Base-by-base conservation (phyloP, 31 red algal genomes). In the Bonnemaisonia californica region DNA sequence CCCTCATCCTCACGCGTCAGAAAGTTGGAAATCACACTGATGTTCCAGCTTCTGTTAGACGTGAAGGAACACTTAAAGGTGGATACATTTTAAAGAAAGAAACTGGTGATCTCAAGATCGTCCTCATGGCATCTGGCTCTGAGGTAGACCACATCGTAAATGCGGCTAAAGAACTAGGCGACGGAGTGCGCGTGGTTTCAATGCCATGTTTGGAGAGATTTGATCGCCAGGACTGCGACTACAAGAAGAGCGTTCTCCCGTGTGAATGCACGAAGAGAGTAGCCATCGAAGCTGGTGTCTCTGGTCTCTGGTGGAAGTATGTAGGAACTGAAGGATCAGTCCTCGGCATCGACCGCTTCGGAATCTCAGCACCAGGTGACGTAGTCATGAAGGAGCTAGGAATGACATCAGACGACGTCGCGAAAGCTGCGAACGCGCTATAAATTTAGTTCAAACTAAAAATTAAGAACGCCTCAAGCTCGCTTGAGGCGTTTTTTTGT, bases 201-300 rank as follows among this genome's bases (percentile, higher is more conserved):
- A 80, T 90, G 62, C 97, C 97, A 19, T 96, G 97, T 80, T 60
- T 81, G 84, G 97, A 96, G 16, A 21, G 92, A 28, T 99, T 99
- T 37, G 71, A 89, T 66, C 55, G 92, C 33, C 97, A 99, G 65
- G 58, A 37, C 39, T 85, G 61, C n/a, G 74, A 24, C 22, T 99
- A 99, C 79, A 69, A 94, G 77, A 76, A 94, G 32, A 74, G 61
- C 22, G 91, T 99, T 19, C 42, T 99, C 73, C 94, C 91, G 1
- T n/a, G n/a, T n/a, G n/a, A n/a, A n/a, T n/a, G n/a, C n/a, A n/a
- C n/a, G n/a, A n/a, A n/a, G n/a, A n/a, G n/a, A n/a, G 71, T 62
- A 24, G 76, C 41, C 1, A 86, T 99, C 29, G 97, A 99, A 77
- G 93, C 97, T 9, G 93, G 57, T 35, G 27, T 80, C 33, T 69